Base-by-base conservation (phyloP, 1,284 basidiomycete species). In the Mycosarcoma maydis region DNA sequence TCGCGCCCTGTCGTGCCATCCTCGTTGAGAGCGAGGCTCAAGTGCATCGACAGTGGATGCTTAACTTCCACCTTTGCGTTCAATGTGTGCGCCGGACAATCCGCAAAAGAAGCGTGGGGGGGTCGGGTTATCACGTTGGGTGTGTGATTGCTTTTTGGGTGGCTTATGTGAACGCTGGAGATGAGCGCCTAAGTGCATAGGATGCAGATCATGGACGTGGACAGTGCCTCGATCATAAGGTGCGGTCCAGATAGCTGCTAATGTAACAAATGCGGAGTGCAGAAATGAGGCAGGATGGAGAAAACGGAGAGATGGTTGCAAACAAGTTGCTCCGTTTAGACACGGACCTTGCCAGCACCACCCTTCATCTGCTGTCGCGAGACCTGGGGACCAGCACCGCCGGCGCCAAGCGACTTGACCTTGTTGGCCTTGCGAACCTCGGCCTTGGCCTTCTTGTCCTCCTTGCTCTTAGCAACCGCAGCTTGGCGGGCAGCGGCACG, bases 291-390 rank as follows among this genome's bases (percentile, higher is more conserved):
- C 29, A 13, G 13, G 22, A 13, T 38, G 14, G n/a, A 37, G 39
- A 34, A 13, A 23, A 36, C 7, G 42, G 11, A 40, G 22, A 7
- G 20, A 33, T 16, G 42, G 7, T 34, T 9, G 10, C 19, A 42
- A n/a, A n/a, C 13, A 30, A 9, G 23, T 14, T 39, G 17, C 50
- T 58, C 45, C 55, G 49, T 54, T 68, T 76, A 76, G 45, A 76
- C 70, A 53, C 75, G 72, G 43, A 24, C 68, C 77, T 79, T 80
- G 43, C 61, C 64, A 34, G 82, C 82, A 67, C 82, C 89, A 82
- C 92, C 92, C 88, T 96, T 96, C 88, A 92, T 92, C 85, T 90
- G 89, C 85, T 95, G 92, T 86, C 95, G 96, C 82, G 92, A 92
- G 52, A 96, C 89, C 85, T 91, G 94, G 79, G 92, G 91, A 71